Percentiles rank a stretch among this genome's conserved stretches.
These are phyloP conservation scores for Diplodia mutila DNA, from an alignment of 2,329 filamentous ascomycete genomes.

Conservation along the genomic window DNA sequence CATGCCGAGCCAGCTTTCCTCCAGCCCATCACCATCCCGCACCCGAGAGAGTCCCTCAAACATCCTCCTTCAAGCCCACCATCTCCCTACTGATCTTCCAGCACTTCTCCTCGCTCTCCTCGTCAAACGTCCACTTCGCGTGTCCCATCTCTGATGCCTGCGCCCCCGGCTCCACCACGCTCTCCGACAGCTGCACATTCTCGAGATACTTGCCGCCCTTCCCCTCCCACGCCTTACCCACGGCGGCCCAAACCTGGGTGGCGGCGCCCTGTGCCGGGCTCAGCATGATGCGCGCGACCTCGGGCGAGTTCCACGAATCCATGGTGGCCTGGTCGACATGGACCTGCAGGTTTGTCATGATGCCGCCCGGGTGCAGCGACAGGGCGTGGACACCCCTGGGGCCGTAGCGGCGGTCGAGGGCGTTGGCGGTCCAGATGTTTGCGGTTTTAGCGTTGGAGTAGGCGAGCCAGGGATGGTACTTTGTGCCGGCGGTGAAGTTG, in stretches of 20 bases:
- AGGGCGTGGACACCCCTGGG: conserved; percentile 32
- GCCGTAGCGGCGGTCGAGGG: conserved; percentile 4
- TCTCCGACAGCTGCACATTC: conserved; percentile 31
- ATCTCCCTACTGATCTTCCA: conserved; percentile 28
- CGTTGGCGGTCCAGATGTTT: conserved; percentile 34
- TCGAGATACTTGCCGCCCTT: conserved; percentile 42
- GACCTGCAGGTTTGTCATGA: conserved; percentile 48
- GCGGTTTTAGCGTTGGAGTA: conserved; percentile 32
- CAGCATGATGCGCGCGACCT: conserved; percentile 43
- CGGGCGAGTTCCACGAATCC: conserved; percentile 50
- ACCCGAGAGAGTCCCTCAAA: too few relatives aligned
- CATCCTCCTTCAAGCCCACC: conserved; percentile 28
- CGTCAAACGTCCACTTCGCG: conserved; percentile 16
- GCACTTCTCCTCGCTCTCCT: conserved; percentile 10
- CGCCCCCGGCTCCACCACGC: background rate
- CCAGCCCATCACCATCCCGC: too few relatives aligned
- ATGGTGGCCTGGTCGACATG: conserved; percentile 51
- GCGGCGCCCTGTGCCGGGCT: conserved; percentile 34
- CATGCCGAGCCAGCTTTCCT: too few relatives aligned
- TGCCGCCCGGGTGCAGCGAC: conserved; percentile 38
- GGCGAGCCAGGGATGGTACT: conserved; percentile 42
- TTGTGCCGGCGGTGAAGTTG: conserved; percentile 38
- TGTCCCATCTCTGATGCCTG: conserved; percentile 21
- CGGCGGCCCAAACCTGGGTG: conserved; percentile 51
- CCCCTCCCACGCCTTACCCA: conserved; percentile 15